A percentile compares a stretch with the other conserved stretches of the same genome.
These are phyloP conservation scores for Trichoderma breve DNA, from an alignment of 2,329 filamentous ascomycete species.

Conservation along the genomic window DNA sequence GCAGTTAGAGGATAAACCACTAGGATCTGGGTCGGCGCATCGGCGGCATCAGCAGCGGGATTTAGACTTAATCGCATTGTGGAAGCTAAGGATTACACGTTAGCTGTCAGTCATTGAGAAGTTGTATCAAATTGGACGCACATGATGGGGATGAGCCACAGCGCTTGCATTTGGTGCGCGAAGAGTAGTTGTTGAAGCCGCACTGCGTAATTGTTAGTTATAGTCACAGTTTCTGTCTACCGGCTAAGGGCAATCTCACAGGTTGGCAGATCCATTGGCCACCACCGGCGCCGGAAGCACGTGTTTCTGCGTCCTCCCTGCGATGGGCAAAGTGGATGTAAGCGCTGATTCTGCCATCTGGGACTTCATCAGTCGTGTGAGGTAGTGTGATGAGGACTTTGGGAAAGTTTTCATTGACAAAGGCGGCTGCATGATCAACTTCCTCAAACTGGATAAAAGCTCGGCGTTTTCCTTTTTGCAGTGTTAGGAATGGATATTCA, in stretches of 20 bases:
- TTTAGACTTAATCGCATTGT: conserved; percentile 42
- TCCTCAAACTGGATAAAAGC: conserved; percentile 44
- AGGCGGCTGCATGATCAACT: conserved; percentile 40
- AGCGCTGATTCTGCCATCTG: conserved; percentile 39
- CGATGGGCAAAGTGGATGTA: conserved; percentile 43
- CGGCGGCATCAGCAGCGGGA: conserved; percentile 48
- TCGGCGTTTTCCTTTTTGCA: conserved; percentile 37
- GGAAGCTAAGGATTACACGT: conserved; percentile 23
- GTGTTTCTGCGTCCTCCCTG: conserved; percentile 36
- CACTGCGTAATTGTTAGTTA: conserved; percentile 33
- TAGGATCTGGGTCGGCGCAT: conserved; percentile 70
- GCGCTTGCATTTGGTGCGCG: conserved; percentile 38
- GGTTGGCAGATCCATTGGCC: conserved; percentile 38
- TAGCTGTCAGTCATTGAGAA: conserved; percentile 28
- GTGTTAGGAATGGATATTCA: not conserved
- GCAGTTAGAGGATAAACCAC: conserved; percentile 69
- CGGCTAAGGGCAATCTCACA: conserved; percentile 26
- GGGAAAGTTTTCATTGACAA: conserved; percentile 45
- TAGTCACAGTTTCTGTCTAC: not conserved
- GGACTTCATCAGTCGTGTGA: conserved; percentile 38
- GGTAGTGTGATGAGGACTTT: conserved; percentile 38
- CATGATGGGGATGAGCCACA: conserved; percentile 36
- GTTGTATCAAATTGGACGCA: conserved; percentile 36
- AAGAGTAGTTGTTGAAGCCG: conserved; percentile 41
- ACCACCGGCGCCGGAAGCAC: conserved; percentile 21